Evolutionary conservation across 2,329 filamentous ascomycete species (phyloP).

Genomic region (Aspergillus sclerotialis): DNA sequence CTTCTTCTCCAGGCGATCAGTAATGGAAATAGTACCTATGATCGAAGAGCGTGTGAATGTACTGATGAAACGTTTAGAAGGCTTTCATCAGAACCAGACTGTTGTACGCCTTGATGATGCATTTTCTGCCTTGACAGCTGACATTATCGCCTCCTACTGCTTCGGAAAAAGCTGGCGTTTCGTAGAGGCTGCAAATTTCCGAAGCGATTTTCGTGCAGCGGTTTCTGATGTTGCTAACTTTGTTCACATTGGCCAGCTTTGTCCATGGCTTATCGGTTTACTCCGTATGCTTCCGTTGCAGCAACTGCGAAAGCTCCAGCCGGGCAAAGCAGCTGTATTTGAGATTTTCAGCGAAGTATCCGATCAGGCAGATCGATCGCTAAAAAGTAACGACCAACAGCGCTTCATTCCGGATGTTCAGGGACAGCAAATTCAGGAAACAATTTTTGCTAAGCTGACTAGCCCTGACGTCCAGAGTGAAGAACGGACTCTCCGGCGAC

Average conservation of each 20-base stretch:
- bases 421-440: no score
- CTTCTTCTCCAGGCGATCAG: conserved; percentile 7
- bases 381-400: no score
- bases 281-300: neutral
- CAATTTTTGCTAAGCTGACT: conserved; percentile 5
- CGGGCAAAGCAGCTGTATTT: neutral
- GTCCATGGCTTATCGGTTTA: neutral
- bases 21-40: neutral
- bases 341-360: no score
- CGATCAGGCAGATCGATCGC: no score
- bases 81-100: neutral
- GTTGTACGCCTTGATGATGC: neutral
- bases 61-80: neutral
- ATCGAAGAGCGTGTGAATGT: conserved; percentile 2
- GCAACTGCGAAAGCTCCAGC: neutral
- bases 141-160: neutral
- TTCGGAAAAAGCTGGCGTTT: neutral
- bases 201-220: neutral
- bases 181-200: neutral
- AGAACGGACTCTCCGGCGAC: conserved; percentile 10
- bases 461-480: conserved; percentile 1
- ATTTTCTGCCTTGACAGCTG: neutral
- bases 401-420: no score
- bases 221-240: neutral
- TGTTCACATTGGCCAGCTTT: neutral